phyloP scores from a whole-genome alignment of 2,329 filamentous ascomycete species.

The Aspergillus novofumigatus region DNA sequence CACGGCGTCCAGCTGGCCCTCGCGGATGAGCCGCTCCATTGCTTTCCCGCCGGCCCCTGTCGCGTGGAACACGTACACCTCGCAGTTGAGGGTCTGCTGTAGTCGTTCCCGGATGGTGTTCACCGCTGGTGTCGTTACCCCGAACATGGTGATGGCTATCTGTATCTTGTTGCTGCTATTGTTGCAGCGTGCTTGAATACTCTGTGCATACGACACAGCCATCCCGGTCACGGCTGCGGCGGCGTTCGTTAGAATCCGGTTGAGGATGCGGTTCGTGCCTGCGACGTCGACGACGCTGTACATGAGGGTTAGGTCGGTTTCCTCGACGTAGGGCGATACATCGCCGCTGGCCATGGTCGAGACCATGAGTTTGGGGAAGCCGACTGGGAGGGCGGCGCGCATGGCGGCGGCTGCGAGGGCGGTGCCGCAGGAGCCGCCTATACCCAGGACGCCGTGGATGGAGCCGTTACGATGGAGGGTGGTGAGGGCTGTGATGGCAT shows the following conservation, averaged over 20 bases:
- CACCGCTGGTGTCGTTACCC: slow-evolving; percentile 65
- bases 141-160: slow-evolving; percentile 69
- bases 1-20: slow-evolving; percentile 59
- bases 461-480: slow-evolving; percentile 33
- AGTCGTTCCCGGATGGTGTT: slow-evolving; percentile 52
- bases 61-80: slow-evolving; percentile 65
- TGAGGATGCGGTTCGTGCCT: slow-evolving; percentile 58
- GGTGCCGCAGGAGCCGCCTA: slow-evolving; percentile 62
- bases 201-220: slow-evolving; percentile 33
- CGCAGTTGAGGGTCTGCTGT: slow-evolving; percentile 43
- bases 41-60: slow-evolving; percentile 65
- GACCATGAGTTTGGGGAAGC: slow-evolving; percentile 66
- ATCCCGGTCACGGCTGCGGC: slow-evolving; percentile 59
- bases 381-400: slow-evolving; percentile 57
- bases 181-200: background rate
- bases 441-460: slow-evolving; percentile 56
- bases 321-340: slow-evolving; percentile 60
- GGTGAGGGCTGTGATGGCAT: slow-evolving; percentile 43
- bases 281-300: slow-evolving; percentile 69
- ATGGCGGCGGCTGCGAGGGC: slow-evolving; percentile 59
- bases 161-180: slow-evolving; percentile 38
- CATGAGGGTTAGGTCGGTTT: slow-evolving; percentile 66
- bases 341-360: slow-evolving; percentile 67
- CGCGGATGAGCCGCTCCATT: slow-evolving; percentile 61
- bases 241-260: slow-evolving; percentile 58